Evolutionary conservation across 75 land plant genomes (phyloP).

Genomic region (Cupressus sempervirens): DNA sequence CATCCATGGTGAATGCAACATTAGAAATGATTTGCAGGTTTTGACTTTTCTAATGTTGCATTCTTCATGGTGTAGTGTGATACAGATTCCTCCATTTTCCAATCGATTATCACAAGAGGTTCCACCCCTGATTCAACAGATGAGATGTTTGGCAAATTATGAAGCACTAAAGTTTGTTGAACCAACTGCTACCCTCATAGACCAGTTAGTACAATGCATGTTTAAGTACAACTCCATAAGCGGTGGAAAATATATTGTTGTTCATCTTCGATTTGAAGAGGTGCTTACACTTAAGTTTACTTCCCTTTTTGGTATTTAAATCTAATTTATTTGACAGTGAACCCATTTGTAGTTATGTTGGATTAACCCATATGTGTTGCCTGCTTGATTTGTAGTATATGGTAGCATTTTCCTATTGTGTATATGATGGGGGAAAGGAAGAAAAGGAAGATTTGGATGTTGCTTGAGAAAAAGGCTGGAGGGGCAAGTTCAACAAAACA

Average conservation of each 20-base stretch:
- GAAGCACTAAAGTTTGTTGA: constrained; percentile 81
- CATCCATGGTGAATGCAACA: no score
- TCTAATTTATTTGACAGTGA: neutral
- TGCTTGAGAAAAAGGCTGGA: constrained; percentile 93
- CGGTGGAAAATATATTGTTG: constrained; percentile 88
- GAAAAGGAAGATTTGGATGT: constrained; percentile 70
- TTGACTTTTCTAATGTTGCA: neutral
- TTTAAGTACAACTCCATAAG: constrained; percentile 53
- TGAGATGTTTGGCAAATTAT: constrained; percentile 95
- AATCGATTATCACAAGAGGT: constrained; percentile 88
- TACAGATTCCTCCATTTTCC: constrained; percentile 95
- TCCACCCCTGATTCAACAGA: constrained; percentile 67
- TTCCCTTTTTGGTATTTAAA: neutral
- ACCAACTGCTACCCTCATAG: constrained; percentile 55
- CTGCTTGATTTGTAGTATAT: constrained; percentile 42
- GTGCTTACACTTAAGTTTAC: constrained; percentile 21
- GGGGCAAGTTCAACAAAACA: constrained; percentile 88
- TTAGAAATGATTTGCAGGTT: neutral
- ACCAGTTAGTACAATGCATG: no score
- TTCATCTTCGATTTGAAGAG: constrained; percentile 99
- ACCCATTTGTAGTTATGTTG: neutral
- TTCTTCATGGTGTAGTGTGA: constrained; percentile 40
- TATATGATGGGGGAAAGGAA: constrained; percentile 82
- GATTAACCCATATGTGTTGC: neutral
- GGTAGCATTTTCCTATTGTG: constrained; percentile 98